A percentile compares a stretch with the other conserved stretches of the same genome.
phyloP scores from a whole-genome alignment of 2,329 filamentous ascomycete genomes.

The Phialophora verrucosa region DNA sequence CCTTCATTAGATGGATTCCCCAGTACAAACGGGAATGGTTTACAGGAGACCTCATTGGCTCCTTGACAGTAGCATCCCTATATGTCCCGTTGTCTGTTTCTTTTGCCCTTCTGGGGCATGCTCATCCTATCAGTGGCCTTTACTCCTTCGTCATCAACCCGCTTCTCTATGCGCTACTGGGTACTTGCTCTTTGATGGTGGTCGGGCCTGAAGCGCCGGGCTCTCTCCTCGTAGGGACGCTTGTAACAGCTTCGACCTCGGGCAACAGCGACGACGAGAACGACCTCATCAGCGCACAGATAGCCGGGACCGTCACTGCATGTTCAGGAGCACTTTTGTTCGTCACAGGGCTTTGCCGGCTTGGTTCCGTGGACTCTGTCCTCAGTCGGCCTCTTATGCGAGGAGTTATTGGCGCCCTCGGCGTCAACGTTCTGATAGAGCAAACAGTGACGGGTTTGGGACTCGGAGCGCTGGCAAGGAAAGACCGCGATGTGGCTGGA shows the following conservation, averaged over 20 bases:
- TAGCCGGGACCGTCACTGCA: conserved; percentile 17
- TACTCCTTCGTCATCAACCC: conserved; percentile 21
- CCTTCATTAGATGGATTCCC: conserved; percentile 12
- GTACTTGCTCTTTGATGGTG: conserved; percentile 18
- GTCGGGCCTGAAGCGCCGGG: conserved; percentile 20
- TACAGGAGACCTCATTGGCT: conserved; percentile 12
- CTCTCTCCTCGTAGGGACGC: conserved; percentile 19
- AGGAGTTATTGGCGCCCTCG: conserved; percentile 17
- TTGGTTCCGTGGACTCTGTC: conserved; percentile 17
- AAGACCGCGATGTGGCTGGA: conserved; percentile 1
- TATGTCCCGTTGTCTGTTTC: conserved; percentile 18
- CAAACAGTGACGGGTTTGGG: conserved; percentile 19
- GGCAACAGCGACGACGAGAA: background rate
- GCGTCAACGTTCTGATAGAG: conserved; percentile 15
- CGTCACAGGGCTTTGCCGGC: conserved; percentile 9
- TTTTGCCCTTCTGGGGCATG: conserved; percentile 16
- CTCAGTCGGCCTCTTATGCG: conserved; percentile 21
- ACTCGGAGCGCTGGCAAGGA: conserved; percentile 2
- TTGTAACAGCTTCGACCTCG: background rate
- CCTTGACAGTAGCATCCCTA: conserved; percentile 8
- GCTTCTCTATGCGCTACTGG: conserved; percentile 15
- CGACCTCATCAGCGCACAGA: conserved; percentile 10
- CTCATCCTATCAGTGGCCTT: conserved; percentile 17
- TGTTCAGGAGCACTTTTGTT: conserved; percentile 11
- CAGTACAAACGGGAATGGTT: conserved; percentile 12